Base-by-base conservation (phyloP, 805 yeast species). In the Suhomyces xylopsoci region DNA sequence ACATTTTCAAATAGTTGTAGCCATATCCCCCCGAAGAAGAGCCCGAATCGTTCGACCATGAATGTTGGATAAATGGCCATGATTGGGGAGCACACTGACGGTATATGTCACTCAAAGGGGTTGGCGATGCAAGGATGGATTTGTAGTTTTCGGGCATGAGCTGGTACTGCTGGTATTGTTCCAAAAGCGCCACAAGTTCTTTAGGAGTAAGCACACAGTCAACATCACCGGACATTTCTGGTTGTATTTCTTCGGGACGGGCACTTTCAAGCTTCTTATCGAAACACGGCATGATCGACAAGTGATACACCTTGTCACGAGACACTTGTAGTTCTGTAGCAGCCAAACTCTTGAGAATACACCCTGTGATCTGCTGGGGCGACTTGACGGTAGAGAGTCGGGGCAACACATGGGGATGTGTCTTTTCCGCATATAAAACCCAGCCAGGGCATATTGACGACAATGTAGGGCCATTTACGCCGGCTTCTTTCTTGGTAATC, bases 201-300 rank as follows among this genome's bases (percentile, higher is more conserved):
- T 83, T 85, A 10, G 98, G 91, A 0, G 99, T 94, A 20, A 94
- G 80, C 3, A 94, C 99, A 72, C 97, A 89, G 66, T 94, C 97
- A 10, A 94, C 97, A 62, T 90, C 97, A 5, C 60, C 54, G 3
- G 58, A 43, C 8, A 44, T n/a, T 3, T 57, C 59, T 4, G 51
- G 44, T 5, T 58, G 68, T 17, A 70, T 76, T 49, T 77, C 72
- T 58, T 90, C 97, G 0, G 88, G 85, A 55, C 98, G 78, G 3
- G 96, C 91, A 25, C 97, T 94, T 71, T 94, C 99, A 42, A 92
- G 78, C 68, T 94, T 94, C 71, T 94, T 94, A 68, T 94, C 99
- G 67, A 94, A 94, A 62, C 98, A 93, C 1, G 99, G 98, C 98
- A 93, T 93, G 19, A 94, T 76, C 7, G 94, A 81, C 51, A 94